A percentile compares a stretch with the other conserved stretches of the same genome.
These are phyloP conservation scores for Penicillium capsulatum DNA, from an alignment of 2,329 filamentous ascomycete genomes.

Conservation along the genomic window DNA sequence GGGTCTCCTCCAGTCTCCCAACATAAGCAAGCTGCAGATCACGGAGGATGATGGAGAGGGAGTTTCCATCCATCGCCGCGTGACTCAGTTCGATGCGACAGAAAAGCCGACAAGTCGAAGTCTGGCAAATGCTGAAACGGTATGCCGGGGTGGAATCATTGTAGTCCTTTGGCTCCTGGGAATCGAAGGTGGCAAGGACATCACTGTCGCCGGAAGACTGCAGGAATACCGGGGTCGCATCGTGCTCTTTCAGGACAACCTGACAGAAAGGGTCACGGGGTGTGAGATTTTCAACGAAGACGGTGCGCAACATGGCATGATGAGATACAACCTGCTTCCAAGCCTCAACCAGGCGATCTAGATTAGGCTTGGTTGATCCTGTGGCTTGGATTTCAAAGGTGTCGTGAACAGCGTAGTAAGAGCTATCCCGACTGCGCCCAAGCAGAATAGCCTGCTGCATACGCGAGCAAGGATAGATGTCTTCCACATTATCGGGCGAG, in stretches of 20 bases:
- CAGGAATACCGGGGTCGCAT: constrained; percentile 27
- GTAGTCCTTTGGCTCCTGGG: constrained; percentile 26
- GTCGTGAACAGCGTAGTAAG: constrained; percentile 37
- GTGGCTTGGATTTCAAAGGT: constrained; percentile 33
- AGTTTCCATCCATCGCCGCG: constrained; percentile 50
- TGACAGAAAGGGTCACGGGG: constrained; percentile 33
- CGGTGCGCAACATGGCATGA: constrained; percentile 36
- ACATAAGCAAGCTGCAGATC: constrained; percentile 47
- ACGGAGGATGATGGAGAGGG: constrained; percentile 47
- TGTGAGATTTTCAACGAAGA: constrained; percentile 35
- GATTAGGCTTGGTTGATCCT: constrained; percentile 21
- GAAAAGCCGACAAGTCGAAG: constrained; percentile 36
- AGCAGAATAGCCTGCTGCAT: constrained; percentile 39
- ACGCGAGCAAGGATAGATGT: constrained; percentile 40
- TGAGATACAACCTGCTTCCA: constrained; percentile 32
- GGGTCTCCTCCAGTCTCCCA: constrained; percentile 37
- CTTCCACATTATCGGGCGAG: constrained; percentile 38
- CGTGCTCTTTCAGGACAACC: constrained; percentile 32
- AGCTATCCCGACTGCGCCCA: constrained; percentile 30
- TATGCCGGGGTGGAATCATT: constrained; percentile 39
- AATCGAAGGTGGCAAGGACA: constrained; percentile 29
- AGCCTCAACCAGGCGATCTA: constrained; percentile 24
- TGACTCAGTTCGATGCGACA: constrained; percentile 51
- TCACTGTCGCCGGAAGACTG: constrained; percentile 29
- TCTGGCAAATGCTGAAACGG: constrained; percentile 45